Evolutionary conservation across 192 early-diverging fungal genomes (phyloP).

Genomic region (Gamsiella multidivaricata): DNA sequence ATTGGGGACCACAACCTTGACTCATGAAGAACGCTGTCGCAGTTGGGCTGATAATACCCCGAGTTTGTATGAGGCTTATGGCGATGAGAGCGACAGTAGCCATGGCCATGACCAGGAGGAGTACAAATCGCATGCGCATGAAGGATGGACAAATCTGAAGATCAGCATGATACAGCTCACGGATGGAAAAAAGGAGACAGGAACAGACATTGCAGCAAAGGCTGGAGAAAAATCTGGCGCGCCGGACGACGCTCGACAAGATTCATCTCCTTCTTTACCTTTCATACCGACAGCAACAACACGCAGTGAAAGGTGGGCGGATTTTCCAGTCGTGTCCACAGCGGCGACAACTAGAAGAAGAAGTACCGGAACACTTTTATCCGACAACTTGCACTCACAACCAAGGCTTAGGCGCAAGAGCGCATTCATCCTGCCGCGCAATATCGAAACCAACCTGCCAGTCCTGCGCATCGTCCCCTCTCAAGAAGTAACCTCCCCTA

Average conservation of each 20-base stretch:
- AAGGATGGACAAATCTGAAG: conserved; percentile 36
- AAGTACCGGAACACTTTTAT: neutral
- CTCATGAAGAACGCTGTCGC: conserved; percentile 31
- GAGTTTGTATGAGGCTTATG: conserved; percentile 19
- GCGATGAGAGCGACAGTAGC: conserved; percentile 17
- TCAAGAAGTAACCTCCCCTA: conserved; percentile 16
- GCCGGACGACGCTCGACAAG: neutral
- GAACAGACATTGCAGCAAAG: neutral
- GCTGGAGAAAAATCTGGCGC: too few relatives aligned
- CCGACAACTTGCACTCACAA: neutral
- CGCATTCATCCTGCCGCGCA: conserved; percentile 41
- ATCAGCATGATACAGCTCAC: conserved; percentile 13
- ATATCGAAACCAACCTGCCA: conserved; percentile 24
- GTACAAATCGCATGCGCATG: conserved; percentile 46
- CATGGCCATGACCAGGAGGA: conserved; percentile 23
- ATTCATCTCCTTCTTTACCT: conserved; percentile 7
- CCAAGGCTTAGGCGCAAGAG: conserved; percentile 28
- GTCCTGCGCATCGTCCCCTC: neutral
- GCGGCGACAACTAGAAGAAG: conserved; percentile 1
- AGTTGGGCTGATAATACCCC: conserved; percentile 34
- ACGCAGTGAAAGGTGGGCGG: neutral
- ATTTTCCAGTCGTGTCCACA: neutral
- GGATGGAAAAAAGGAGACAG: neutral
- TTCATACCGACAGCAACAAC: neutral
- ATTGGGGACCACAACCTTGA: neutral